Conservation (phyloP, 2,329 filamentous ascomycete species). For the Xylaria sp. region DNA sequence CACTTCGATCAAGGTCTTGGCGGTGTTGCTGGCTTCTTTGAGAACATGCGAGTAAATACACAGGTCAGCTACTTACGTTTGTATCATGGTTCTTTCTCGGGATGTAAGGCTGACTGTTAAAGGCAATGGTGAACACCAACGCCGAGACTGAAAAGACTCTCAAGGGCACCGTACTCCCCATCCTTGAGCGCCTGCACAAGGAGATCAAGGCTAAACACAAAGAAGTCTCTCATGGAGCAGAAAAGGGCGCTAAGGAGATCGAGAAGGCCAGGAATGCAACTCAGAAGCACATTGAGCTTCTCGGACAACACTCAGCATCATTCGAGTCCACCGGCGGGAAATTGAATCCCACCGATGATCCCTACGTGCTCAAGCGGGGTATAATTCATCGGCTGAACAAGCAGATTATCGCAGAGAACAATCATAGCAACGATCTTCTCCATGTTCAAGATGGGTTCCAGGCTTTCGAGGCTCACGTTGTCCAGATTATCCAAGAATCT, state of each 20-base stretch:
- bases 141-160: constrained; percentile 91
- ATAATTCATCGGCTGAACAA: constrained; percentile 86
- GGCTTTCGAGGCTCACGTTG: constrained; percentile 85
- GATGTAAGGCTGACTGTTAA: constrained; percentile 27
- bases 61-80: constrained; percentile 58
- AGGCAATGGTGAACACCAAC: constrained; percentile 89
- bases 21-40: constrained; percentile 88
- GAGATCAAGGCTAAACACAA: constrained; percentile 98
- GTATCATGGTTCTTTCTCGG: too few species aligned
- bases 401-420: constrained; percentile 95
- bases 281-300: constrained; percentile 95
- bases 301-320: constrained; percentile 84
- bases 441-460: constrained; percentile 91
- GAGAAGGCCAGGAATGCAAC: constrained; percentile 87
- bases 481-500: constrained; percentile 83
- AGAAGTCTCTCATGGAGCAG: constrained; percentile 82
- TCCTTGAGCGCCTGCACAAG: constrained; percentile 89
- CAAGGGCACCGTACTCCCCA: constrained; percentile 84
- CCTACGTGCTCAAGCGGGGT: constrained; percentile 85
- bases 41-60: constrained; percentile 93
- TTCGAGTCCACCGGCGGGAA: constrained; percentile 81
- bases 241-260: constrained; percentile 88
- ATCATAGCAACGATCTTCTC: constrained; percentile 90
- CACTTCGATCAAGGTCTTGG: constrained; percentile 94
- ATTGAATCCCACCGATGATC: constrained; percentile 79